phyloP scores from a whole-genome alignment of 1,284 basidiomycete genomes.

The Cerioporus squamosus region DNA sequence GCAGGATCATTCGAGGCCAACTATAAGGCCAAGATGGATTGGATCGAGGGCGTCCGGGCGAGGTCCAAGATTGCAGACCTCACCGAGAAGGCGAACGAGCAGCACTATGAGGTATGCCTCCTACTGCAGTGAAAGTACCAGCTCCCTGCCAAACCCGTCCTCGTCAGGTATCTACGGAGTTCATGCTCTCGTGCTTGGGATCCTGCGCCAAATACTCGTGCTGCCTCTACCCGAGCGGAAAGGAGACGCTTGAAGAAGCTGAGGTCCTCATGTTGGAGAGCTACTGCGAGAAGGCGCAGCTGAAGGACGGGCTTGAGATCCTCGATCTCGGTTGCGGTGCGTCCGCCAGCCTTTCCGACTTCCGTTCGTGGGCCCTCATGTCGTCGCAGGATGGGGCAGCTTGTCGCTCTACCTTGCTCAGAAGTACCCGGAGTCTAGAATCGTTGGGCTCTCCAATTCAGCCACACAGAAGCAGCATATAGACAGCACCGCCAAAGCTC shows the following conservation, averaged over 20 bases:
- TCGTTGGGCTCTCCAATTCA: slow-evolving; percentile 75
- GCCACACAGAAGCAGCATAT: slow-evolving; percentile 74
- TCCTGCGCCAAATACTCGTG: slow-evolving; percentile 72
- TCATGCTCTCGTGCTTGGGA: slow-evolving; percentile 69
- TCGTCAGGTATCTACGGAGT: slow-evolving; percentile 65
- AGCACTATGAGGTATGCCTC: slow-evolving; percentile 72
- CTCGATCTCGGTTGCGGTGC: slow-evolving; percentile 76
- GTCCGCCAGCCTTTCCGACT: slow-evolving; percentile 15
- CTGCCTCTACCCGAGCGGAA: slow-evolving; percentile 73
- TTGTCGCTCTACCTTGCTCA: slow-evolving; percentile 71
- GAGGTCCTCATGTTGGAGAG: slow-evolving; percentile 73
- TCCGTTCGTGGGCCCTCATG: not conserved
- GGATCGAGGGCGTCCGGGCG: slow-evolving; percentile 57
- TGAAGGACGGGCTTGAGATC: slow-evolving; percentile 69
- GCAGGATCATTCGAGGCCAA: slow-evolving; percentile 65
- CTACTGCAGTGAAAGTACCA: not conserved
- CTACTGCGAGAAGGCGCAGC: slow-evolving; percentile 71
- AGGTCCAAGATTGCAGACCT: slow-evolving; percentile 66
- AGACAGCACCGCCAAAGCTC: slow-evolving; percentile 55
- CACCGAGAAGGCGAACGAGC: slow-evolving; percentile 76
- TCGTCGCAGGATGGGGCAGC: slow-evolving; percentile 69
- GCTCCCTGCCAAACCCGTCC: not conserved
- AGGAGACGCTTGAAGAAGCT: slow-evolving; percentile 69
- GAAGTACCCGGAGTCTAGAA: slow-evolving; percentile 73
- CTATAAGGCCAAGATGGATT: slow-evolving; percentile 69